Evolutionary conservation across 2,329 filamentous ascomycete genomes (phyloP).

Genomic region (Sporothrix protearum): DNA sequence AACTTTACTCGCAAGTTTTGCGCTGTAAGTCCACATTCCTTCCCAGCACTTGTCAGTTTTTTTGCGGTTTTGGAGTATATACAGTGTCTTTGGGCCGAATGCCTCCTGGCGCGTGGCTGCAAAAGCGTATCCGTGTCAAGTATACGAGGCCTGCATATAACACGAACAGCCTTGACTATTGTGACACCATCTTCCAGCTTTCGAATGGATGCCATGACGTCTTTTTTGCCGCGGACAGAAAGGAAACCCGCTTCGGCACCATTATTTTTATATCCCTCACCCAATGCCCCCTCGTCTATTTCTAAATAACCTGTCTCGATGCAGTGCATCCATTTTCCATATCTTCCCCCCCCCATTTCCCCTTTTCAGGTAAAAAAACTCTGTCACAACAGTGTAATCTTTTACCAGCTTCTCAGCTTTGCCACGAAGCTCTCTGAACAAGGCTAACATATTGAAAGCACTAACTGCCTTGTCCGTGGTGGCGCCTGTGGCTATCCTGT

Average conservation of each 20-base stretch:
- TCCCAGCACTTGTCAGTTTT: not conserved
- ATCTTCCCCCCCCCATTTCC: no score
- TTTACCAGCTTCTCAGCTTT: not conserved
- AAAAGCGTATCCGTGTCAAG: not conserved
- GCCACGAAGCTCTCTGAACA: not conserved
- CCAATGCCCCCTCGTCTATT: not conserved
- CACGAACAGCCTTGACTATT: not conserved
- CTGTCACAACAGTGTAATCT: no score
- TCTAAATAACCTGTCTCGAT: not conserved
- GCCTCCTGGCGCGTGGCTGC: not conserved
- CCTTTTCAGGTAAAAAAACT: no score
- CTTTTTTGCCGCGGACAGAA: not conserved
- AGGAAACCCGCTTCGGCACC: not conserved
- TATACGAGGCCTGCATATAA: slow-evolving; percentile 8
- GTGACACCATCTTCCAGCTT: not conserved
- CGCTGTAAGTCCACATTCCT: no score
- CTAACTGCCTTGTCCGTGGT: slow-evolving; percentile 19
- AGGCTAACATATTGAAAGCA: not conserved
- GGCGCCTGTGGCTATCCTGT: slow-evolving; percentile 16
- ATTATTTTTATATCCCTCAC: not conserved
- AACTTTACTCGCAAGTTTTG: not conserved
- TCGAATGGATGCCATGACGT: not conserved
- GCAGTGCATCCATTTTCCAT: not conserved
- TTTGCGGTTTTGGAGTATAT: no score
- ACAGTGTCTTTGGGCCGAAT: not conserved